These are phyloP conservation scores for Paecilomyces formosus DNA, from an alignment of 2,329 filamentous ascomycete species.

Conservation along the genomic window DNA sequence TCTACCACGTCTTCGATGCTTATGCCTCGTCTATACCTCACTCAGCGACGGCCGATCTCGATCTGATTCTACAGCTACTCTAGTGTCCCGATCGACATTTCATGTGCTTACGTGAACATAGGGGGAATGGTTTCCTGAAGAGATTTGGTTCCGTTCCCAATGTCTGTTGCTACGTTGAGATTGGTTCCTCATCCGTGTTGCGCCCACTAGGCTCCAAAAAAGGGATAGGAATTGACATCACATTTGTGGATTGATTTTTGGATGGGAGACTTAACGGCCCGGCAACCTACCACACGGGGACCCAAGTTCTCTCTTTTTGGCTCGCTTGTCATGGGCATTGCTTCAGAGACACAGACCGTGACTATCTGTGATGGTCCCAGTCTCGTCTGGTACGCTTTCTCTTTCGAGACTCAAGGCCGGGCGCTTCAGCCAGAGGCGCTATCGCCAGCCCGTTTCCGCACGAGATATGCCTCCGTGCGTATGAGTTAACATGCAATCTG, in stretches of 20 bases:
- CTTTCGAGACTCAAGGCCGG: not conserved
- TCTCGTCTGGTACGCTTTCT: no score
- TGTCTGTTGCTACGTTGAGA: not conserved
- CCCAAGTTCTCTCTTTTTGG: not conserved
- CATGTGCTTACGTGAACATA: not conserved
- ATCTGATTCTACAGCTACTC: not conserved
- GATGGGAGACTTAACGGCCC: not conserved
- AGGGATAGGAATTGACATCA: not conserved
- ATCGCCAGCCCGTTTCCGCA: not conserved
- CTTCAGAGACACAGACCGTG: not conserved
- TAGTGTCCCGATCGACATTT: not conserved
- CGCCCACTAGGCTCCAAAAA: not conserved
- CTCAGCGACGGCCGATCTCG: not conserved
- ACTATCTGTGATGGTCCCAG: not conserved
- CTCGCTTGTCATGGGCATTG: not conserved
- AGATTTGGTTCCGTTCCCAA: not conserved
- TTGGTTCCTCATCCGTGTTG: not conserved
- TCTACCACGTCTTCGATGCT: not conserved
- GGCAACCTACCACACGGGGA: not conserved
- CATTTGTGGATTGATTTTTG: not conserved
- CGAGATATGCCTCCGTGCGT: not conserved
- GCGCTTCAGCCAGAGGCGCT: not conserved
- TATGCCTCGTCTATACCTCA: not conserved
- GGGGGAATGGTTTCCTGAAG: not conserved
- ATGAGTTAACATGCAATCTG: not conserved